Percentiles rank a stretch among this genome's conserved stretches.
These are phyloP conservation scores for Penicillium bovifimosum DNA, from an alignment of 495 filamentous ascomycete species.

Conservation along the genomic window DNA sequence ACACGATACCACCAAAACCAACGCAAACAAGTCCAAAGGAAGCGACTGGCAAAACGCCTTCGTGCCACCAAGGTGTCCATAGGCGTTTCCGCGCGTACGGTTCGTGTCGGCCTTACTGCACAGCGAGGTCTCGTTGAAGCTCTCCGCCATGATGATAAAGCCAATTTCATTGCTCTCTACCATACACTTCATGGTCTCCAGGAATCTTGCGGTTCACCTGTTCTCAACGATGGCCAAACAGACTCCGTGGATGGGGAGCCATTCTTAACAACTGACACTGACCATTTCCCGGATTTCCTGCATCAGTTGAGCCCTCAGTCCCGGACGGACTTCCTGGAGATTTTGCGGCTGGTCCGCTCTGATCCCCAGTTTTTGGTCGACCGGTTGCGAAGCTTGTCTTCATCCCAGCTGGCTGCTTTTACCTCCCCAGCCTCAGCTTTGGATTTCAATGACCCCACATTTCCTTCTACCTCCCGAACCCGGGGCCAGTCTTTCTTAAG, in stretches of 20 bases:
- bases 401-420: slow-evolving; percentile 66
- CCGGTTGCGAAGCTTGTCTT: slow-evolving; percentile 65
- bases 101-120: slow-evolving; percentile 69
- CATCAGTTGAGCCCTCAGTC: slow-evolving; percentile 71
- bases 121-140: slow-evolving; percentile 81
- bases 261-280: slow-evolving; percentile 26
- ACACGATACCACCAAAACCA: slow-evolving; percentile 38
- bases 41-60: slow-evolving; percentile 37
- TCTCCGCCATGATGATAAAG: slow-evolving; percentile 86
- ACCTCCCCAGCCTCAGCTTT: slow-evolving; percentile 68
- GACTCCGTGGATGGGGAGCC: slow-evolving; percentile 38
- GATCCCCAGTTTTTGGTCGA: slow-evolving; percentile 83
- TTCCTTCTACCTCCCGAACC: slow-evolving; percentile 63
- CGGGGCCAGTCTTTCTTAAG: slow-evolving; percentile 49
- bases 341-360: slow-evolving; percentile 75
- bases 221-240: slow-evolving; percentile 35
- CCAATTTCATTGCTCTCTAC: slow-evolving; percentile 78
- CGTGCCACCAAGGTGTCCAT: slow-evolving; percentile 56
- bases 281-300: slow-evolving; percentile 63
- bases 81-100: slow-evolving; percentile 72
- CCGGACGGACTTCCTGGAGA: slow-evolving; percentile 67
- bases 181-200: slow-evolving; percentile 84
- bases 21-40: slow-evolving; percentile 39
- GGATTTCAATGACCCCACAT: slow-evolving; percentile 75
- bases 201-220: slow-evolving; percentile 71